Conservation (phyloP, 768 basidiomycete species). For the Leccinum pellstonianum region DNA sequence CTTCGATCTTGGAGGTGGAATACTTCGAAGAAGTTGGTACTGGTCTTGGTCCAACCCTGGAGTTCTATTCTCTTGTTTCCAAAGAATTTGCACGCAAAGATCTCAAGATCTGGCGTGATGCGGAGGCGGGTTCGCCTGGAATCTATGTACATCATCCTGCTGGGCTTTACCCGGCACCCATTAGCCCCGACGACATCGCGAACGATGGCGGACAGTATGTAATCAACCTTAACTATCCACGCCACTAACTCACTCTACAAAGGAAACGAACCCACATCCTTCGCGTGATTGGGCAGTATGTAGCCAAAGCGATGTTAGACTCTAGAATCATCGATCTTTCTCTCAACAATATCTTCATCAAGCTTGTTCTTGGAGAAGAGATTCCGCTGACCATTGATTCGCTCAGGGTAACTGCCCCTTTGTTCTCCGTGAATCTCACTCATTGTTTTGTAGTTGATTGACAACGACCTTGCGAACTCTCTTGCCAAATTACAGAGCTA, state of each 20-base stretch:
- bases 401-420: conserved; percentile 60
- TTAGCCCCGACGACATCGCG: conserved; percentile 63
- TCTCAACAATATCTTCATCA: conserved; percentile 94
- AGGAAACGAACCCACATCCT: conserved; percentile 87
- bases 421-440: neutral
- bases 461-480: conserved; percentile 82
- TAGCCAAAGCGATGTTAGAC: conserved; percentile 95
- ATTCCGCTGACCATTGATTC: conserved; percentile 81
- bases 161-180: conserved; percentile 88
- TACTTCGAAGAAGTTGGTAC: conserved; percentile 99
- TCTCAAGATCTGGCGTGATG: conserved; percentile 90
- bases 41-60: conserved; percentile 93
- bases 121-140: conserved; percentile 59
- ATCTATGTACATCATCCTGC: conserved; percentile 79
- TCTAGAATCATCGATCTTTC: conserved; percentile 96
- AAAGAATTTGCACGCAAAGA: conserved; percentile 90
- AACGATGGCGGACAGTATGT: conserved; percentile 77
- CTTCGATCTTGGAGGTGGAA: conserved; percentile 93
- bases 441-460: conserved; percentile 61
- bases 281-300: conserved; percentile 90
- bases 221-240: neutral
- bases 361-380: conserved; percentile 82
- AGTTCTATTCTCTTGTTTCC: conserved; percentile 97
- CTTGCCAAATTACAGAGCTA: conserved; percentile 76
- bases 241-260: conserved; percentile 3